Base-by-base conservation (phyloP, 2,329 filamentous ascomycete species). In the Colletotrichum gigasporum region DNA sequence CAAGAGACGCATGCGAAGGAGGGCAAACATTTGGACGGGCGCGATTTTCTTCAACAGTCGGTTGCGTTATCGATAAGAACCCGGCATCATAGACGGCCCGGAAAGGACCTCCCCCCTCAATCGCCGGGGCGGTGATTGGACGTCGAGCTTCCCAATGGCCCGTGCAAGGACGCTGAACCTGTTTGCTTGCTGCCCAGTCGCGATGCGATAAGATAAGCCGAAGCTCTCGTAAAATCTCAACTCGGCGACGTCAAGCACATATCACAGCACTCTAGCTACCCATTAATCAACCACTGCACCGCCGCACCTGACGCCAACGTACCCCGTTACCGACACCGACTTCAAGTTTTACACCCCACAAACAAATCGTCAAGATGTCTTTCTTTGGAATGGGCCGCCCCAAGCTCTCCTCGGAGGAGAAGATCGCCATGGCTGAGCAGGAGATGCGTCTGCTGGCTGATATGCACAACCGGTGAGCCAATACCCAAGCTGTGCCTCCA, bases 391-490 rank as follows among this genome's bases (percentile, higher is more conserved):
- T 85, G 71, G 83, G 84, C 68, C 82, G 82, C 61, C 92, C 93
- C 67, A 93, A 97, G 83, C 91, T 94, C 77, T 91, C 93, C 69
- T 97, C 94, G 74, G 94, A 93, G 79, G 92, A 98, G 86, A 99
- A 98, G 87, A 96, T 99, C 79, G 92, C 93, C 73, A 92, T 93
- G 73, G 94, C 96, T 73, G 95, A 99, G 84, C 91, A 93, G 71
- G 96, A 99, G 84, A 93, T 98, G 81, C 96, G 97, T 82, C 94
- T 98, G 85, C 90, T 97, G 72, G 93, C 94, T 67, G 94, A 97
- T 80, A 97, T 98, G 91, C 97, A 97, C 87, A 95, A 94, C 84
- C 92, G 96, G 96, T 98, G 88, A 68, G 69, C n/a, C n/a, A n/a
- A n/a, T n/a, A n/a, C n/a, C n/a, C n/a, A n/a, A n/a, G n/a, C n/a